Evolutionary conservation across 2,329 filamentous ascomycete genomes (phyloP), one percentile per base, ranked within the genome.

Genomic region (Ilyonectria robusta): DNA sequence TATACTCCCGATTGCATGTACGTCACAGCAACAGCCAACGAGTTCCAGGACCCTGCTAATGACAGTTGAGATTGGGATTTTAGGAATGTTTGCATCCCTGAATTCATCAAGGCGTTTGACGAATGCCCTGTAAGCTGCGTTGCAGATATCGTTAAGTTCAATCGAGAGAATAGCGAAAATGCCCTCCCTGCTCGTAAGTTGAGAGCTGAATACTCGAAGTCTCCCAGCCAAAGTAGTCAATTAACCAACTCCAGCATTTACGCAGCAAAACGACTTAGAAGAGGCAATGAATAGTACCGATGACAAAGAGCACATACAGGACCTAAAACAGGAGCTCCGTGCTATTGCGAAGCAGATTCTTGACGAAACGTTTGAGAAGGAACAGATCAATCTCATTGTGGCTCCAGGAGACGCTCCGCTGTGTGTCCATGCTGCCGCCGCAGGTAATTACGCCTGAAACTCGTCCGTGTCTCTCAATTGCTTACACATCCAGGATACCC

Each of bases 1-100:
- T 17, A 55, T 61, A 46, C 51, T 61, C 37, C 59, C 59, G 6
- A 55, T 61, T 6, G 50, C 59, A 3, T 61, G 59, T 61, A 33
- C 31, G 50, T 35, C 15, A 48, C 21, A 21, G 6, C 2, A 19
- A 35, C 31, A 6, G 7, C 13, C 1, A 2, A 19, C 10, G 23
- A 17, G 47, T 31, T 15, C n/a, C 3, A 17, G 11, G 26, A 29
- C 9, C 9, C 15, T 9, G 6, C 15, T 61, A 26, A 61, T 44
- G n/a, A 6, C 7, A 6, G 2, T 47, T 26, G 15, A 61, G 59
- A 54, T 37, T 61, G 59, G 59, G 59, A 61, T 13, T 61, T 61
- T 11, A 61, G 55, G 44, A 61, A 61, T 15, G 29, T 61, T 11
- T 37, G 59, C 15, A 46, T 61, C 7, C 50, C 59, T 17, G 3